Evolutionary conservation across 768 basidiomycete species (phyloP).

Genomic region (Dacryopinax primogenitus): DNA sequence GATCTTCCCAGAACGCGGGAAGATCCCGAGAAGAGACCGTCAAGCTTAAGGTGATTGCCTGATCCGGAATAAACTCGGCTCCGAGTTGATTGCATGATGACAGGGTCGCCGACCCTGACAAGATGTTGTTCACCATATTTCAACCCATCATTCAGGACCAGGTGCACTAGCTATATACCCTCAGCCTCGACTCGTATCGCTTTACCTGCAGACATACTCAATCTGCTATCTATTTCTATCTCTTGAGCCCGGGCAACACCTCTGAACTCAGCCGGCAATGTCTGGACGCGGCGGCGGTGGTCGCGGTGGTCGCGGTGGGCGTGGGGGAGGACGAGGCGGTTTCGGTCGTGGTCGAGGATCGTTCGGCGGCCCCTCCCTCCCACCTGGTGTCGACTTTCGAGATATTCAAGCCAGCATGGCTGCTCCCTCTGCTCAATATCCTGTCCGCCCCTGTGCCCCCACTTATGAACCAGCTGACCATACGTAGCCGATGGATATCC

Average conservation of each 20-base stretch:
- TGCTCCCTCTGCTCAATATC: conserved; percentile 67
- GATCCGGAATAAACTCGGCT: neutral
- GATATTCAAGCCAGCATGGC: conserved; percentile 66
- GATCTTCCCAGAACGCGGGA: neutral
- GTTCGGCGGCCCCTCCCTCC: conserved; percentile 35
- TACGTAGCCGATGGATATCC: conserved; percentile 49
- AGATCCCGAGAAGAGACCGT: neutral
- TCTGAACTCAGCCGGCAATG: no score
- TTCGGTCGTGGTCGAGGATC: conserved; percentile 33
- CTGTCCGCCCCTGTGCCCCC: conserved; percentile 40
- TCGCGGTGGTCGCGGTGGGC: conserved; percentile 34
- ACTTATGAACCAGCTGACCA: neutral
- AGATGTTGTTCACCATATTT: no score
- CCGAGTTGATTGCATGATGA: no score
- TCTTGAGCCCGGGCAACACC: no score
- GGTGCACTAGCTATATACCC: no score
- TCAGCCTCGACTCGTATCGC: no score
- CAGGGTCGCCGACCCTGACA: conserved; percentile 10
- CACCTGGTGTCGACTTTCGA: conserved; percentile 69
- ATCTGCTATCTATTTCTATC: neutral
- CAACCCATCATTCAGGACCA: no score
- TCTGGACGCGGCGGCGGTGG: conserved; percentile 40
- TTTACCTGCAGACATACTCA: neutral
- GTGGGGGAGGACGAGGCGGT: conserved; percentile 52
- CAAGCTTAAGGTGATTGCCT: neutral